Conservation (phyloP, 1,284 basidiomycete genomes). For the Pseudozyma sp. region DNA sequence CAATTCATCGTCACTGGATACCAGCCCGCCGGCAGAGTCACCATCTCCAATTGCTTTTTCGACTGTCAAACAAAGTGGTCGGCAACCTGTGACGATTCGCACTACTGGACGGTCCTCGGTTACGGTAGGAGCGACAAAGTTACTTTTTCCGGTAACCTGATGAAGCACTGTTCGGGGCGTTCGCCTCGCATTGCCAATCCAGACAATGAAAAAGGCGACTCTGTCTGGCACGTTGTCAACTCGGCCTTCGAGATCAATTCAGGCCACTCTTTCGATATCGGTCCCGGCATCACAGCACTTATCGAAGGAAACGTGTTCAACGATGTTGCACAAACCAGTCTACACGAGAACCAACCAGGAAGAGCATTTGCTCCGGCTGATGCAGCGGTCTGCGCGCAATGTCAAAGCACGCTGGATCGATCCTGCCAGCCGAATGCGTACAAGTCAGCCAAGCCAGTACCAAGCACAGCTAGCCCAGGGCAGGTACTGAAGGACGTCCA, state of each 20-base stretch:
- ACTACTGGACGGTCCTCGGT: slow-evolving; percentile 48
- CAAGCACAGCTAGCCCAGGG: slow-evolving; percentile 23
- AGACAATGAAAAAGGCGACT: slow-evolving; percentile 9
- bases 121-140: slow-evolving; percentile 42
- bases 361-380: slow-evolving; percentile 30
- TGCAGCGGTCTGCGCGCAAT: slow-evolving; percentile 21
- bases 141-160: slow-evolving; percentile 35
- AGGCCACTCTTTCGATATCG: slow-evolving; percentile 42
- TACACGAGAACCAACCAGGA: slow-evolving; percentile 28
- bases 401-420: slow-evolving; percentile 20
- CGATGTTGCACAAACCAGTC: slow-evolving; percentile 32
- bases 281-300: slow-evolving; percentile 20
- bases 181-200: slow-evolving; percentile 39
- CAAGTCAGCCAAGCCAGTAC: slow-evolving; percentile 20
- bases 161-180: slow-evolving; percentile 46
- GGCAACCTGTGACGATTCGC: slow-evolving; percentile 38
- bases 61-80: slow-evolving; percentile 45
- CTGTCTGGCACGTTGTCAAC: slow-evolving; percentile 45
- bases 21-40: slow-evolving; percentile 15
- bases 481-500: slow-evolving; percentile 29
- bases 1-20: slow-evolving; percentile 49
- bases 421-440: slow-evolving; percentile 45
- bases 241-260: slow-evolving; percentile 25
- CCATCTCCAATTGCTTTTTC: slow-evolving; percentile 43
- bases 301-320: slow-evolving; percentile 50